phyloP scores from a whole-genome alignment of 139 green algal genomes.

The Coelastrella sp. region DNA sequence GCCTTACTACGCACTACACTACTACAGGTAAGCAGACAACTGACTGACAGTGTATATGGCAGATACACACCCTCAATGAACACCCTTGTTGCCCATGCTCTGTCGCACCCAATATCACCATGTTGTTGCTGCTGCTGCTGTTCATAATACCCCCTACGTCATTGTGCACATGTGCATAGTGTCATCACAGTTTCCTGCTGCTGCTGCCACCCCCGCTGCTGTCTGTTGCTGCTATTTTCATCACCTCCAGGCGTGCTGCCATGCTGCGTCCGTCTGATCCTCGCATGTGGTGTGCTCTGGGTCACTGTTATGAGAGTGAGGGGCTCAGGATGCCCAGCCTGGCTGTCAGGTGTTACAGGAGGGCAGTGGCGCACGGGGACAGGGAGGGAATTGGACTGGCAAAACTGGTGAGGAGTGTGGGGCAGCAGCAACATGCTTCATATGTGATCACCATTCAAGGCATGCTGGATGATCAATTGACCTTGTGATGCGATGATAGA shows the following conservation, averaged over 20 bases:
- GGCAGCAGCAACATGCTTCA: too few relatives aligned
- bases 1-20: slow-evolving; percentile 71
- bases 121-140: too few relatives aligned
- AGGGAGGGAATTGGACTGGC: slow-evolving; percentile 81
- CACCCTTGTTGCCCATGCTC: too few relatives aligned
- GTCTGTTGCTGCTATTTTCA: background rate
- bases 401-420: slow-evolving; percentile 38
- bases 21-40: slow-evolving; percentile 54
- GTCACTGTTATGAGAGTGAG: slow-evolving; percentile 89
- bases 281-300: slow-evolving; percentile 98
- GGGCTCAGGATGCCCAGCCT: slow-evolving; percentile 45
- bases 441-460: too few relatives aligned
- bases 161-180: too few relatives aligned
- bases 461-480: too few relatives aligned
- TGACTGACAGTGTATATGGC: background rate
- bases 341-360: slow-evolving; percentile 90
- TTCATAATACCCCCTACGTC: too few relatives aligned
- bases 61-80: too few relatives aligned
- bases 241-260: slow-evolving; percentile 70
- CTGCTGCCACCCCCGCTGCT: background rate
- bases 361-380: slow-evolving; percentile 80
- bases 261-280: slow-evolving; percentile 87
- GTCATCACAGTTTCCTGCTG: too few relatives aligned
- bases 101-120: too few relatives aligned
- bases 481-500: too few relatives aligned